Evolutionary conservation across 2,329 filamentous ascomycete genomes (phyloP).

Genomic region (Aaosphaeria arxii): DNA sequence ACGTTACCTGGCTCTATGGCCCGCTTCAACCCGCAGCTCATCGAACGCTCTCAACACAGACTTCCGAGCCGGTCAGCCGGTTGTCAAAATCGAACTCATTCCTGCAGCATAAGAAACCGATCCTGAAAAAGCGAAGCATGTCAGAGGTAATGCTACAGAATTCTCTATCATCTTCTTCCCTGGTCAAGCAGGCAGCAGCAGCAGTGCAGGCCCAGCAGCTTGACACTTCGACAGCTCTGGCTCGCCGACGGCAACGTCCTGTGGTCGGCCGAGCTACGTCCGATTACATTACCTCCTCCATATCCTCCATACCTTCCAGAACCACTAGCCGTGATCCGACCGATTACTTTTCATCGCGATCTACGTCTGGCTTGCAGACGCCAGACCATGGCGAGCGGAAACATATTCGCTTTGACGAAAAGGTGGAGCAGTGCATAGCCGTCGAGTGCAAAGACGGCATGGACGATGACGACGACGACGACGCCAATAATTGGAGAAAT

Average conservation of each 20-base stretch:
- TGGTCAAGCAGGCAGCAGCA: constrained; percentile 85
- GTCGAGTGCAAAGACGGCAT: constrained; percentile 82
- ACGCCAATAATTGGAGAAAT: constrained; percentile 31
- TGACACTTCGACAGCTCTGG: constrained; percentile 44
- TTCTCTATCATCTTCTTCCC: constrained; percentile 81
- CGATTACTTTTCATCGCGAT: constrained; percentile 63
- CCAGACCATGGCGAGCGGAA: constrained; percentile 63
- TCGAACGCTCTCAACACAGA: constrained; percentile 48
- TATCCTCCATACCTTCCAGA: constrained; percentile 63
- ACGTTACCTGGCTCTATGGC: constrained; percentile 96
- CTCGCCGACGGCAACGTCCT: constrained; percentile 50
- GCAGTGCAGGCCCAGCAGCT: constrained; percentile 79
- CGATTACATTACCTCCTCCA: constrained; percentile 65
- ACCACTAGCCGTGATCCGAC: constrained; percentile 61
- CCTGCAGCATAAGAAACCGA: constrained; percentile 71
- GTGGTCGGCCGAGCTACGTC: constrained; percentile 62
- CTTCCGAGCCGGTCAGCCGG: constrained; percentile 51
- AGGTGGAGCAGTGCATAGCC: constrained; percentile 93
- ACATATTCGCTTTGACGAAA: constrained; percentile 95
- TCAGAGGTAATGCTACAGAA: constrained; percentile 92
- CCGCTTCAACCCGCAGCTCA: constrained; percentile 74
- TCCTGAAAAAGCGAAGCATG: constrained; percentile 94
- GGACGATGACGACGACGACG: constrained; percentile 58
- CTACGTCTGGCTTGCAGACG: constrained; percentile 69
- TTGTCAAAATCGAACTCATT: constrained; percentile 66